Percentiles rank a stretch among this genome's conserved stretches.
Evolutionary conservation across 1,284 basidiomycete species (phyloP).

Genomic region (Farysia itapuensis): DNA sequence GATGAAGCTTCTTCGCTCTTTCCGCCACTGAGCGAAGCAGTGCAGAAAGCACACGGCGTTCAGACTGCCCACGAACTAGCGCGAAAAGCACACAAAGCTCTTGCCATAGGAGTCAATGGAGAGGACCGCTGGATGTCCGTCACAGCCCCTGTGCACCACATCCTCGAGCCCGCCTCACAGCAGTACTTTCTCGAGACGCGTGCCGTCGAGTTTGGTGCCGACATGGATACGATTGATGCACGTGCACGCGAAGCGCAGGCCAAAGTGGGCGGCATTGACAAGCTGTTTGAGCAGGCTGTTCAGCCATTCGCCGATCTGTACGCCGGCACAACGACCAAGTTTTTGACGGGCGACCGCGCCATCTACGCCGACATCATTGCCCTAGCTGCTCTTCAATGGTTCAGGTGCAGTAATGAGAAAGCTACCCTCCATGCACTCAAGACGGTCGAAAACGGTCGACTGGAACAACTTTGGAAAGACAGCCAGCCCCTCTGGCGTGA

Average conservation of each 20-base stretch:
- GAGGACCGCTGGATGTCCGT: conserved; percentile 10
- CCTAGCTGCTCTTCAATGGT: conserved; percentile 20
- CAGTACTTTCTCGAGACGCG: conserved; percentile 9
- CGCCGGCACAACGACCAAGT: conserved; percentile 1
- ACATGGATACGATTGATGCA: conserved; percentile 5
- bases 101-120: neutral
- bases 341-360: conserved; percentile 7
- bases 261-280: conserved; percentile 4
- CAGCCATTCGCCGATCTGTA: conserved; percentile 15
- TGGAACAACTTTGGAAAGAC: conserved; percentile 10
- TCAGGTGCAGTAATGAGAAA: conserved; percentile 6
- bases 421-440: conserved; percentile 10
- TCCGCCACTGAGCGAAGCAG: conserved; percentile 1
- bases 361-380: conserved; percentile 21
- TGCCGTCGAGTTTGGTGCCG: conserved; percentile 7
- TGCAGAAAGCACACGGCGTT: too few species aligned
- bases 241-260: conserved; percentile 6
- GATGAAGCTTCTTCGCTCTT: conserved; percentile 8
- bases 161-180: conserved; percentile 15
- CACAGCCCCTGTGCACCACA: conserved; percentile 5
- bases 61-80: neutral
- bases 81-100: neutral
- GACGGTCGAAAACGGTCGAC: conserved; percentile 1
- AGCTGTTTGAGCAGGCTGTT: conserved; percentile 7
- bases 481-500: conserved; percentile 7